Conservation (phyloP, 495 filamentous ascomycete species). For the Aspergillus bertholletiae region DNA sequence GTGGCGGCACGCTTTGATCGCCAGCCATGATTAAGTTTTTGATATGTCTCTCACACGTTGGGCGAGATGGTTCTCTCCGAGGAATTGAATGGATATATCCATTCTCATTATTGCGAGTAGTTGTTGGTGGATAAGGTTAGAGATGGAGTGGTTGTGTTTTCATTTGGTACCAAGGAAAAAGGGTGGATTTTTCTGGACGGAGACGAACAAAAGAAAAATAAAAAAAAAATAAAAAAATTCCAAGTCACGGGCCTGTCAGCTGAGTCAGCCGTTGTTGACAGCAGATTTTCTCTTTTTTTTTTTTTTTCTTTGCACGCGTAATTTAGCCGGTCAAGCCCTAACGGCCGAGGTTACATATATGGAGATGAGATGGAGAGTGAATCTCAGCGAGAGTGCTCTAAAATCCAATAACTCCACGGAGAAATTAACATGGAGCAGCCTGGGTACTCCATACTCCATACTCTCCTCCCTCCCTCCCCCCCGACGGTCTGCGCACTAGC, state of each 20-base stretch:
- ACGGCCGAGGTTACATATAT: background rate
- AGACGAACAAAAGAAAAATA: too few species aligned
- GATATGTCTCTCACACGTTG: background rate
- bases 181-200: background rate
- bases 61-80: background rate
- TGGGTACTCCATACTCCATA: background rate
- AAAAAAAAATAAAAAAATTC: too few species aligned
- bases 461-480: background rate
- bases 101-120: too few species aligned
- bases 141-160: too few species aligned
- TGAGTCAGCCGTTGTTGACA: background rate
- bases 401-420: background rate
- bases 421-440: background rate
- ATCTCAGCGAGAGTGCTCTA: background rate
- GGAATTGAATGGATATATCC: too few species aligned
- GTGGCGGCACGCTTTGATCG: background rate
- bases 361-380: background rate
- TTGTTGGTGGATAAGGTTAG: too few species aligned
- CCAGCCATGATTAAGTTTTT: background rate
- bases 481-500: background rate
- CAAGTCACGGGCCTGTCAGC: background rate
- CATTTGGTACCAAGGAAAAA: too few species aligned
- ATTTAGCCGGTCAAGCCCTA: background rate
- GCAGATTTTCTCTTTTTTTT: too few species aligned
- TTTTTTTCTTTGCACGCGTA: too few species aligned